These are phyloP conservation scores for Penicillium crystallinum DNA, from an alignment of 495 filamentous ascomycete genomes.

Conservation along the genomic window DNA sequence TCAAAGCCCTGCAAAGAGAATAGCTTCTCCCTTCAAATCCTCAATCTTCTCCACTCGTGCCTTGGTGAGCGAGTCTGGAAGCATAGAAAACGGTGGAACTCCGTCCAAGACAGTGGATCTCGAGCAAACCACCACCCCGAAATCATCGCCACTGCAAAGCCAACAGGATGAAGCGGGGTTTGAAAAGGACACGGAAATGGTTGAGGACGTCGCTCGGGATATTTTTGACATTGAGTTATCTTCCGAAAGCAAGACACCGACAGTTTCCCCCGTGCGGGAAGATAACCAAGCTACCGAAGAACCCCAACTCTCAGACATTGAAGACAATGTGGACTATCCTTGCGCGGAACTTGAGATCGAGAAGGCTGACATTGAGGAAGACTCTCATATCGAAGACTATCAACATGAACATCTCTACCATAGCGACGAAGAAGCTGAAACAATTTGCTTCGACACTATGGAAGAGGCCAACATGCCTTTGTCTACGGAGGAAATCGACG, in stretches of 20 bases:
- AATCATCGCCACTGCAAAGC: not conserved
- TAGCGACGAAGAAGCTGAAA: slow-evolving; percentile 19
- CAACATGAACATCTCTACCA: not conserved
- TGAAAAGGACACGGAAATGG: slow-evolving; percentile 18
- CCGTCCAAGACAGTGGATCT: not conserved
- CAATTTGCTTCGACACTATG: slow-evolving; percentile 21
- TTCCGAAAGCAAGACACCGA: slow-evolving; percentile 7
- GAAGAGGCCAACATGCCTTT: slow-evolving; percentile 15
- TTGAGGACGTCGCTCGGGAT: slow-evolving; percentile 25
- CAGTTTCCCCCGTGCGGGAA: slow-evolving; percentile 1
- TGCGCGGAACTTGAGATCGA: not conserved
- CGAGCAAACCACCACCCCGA: not conserved
- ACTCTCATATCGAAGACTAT: not conserved
- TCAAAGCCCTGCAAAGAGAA: slow-evolving; percentile 40
- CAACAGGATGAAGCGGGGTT: not conserved
- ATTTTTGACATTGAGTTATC: slow-evolving; percentile 24
- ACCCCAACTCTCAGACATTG: slow-evolving; percentile 2
- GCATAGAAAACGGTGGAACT: not conserved
- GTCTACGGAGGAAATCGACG: slow-evolving; percentile 1
- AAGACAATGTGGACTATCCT: slow-evolving; percentile 2
- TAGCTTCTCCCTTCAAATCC: slow-evolving; percentile 36
- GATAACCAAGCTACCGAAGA: not conserved
- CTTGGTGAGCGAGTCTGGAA: not conserved
- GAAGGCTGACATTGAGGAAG: not conserved
- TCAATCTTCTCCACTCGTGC: slow-evolving; percentile 18